Percentiles rank a stretch among this genome's conserved stretches.
Evolutionary conservation across 495 filamentous ascomycete genomes (phyloP).

Genomic region (Daldinia bambusicola): DNA sequence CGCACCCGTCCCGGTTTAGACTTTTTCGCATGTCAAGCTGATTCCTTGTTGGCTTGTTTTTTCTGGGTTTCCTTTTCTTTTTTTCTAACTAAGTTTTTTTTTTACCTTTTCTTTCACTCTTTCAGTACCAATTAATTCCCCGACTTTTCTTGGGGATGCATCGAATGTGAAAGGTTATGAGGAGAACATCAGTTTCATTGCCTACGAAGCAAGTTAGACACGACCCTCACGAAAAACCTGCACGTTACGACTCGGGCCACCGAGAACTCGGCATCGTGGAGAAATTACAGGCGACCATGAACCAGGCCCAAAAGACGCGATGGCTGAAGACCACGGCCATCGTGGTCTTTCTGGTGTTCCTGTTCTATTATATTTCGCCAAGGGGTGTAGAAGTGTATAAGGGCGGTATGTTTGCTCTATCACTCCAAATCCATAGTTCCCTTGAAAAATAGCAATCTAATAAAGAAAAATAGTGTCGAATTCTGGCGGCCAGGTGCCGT

Average conservation of each 20-base stretch:
- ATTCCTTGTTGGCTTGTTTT: slow-evolving; percentile 19
- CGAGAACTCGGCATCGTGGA: slow-evolving; percentile 56
- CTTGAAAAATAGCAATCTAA: slow-evolving; percentile 13
- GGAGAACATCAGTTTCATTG: slow-evolving; percentile 68
- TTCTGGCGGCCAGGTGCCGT: slow-evolving; percentile 61
- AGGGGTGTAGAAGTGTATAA: slow-evolving; percentile 58
- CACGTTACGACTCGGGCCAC: slow-evolving; percentile 60
- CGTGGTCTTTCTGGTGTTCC: slow-evolving; percentile 74
- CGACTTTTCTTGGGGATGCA: slow-evolving; percentile 42
- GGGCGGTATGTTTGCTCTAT: slow-evolving; percentile 50
- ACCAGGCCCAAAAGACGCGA: slow-evolving; percentile 77
- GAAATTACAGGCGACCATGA: slow-evolving; percentile 68
- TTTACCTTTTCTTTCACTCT: slow-evolving; percentile 10
- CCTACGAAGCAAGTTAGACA: slow-evolving; percentile 65
- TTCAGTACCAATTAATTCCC: slow-evolving; percentile 26
- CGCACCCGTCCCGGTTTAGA: slow-evolving; percentile 23
- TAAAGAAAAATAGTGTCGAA: slow-evolving; percentile 34
- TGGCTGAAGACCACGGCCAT: slow-evolving; percentile 86
- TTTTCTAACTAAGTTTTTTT: slow-evolving; percentile 4
- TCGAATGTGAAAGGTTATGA: slow-evolving; percentile 56
- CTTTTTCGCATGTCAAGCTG: slow-evolving; percentile 18
- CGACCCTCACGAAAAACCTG: slow-evolving; percentile 69
- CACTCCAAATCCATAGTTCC: not conserved
- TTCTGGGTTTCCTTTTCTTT: slow-evolving; percentile 13
- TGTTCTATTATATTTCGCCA: slow-evolving; percentile 80